These are phyloP conservation scores for Neurospora sp. DNA, from an alignment of 495 filamentous ascomycete species.

Conservation along the genomic window DNA sequence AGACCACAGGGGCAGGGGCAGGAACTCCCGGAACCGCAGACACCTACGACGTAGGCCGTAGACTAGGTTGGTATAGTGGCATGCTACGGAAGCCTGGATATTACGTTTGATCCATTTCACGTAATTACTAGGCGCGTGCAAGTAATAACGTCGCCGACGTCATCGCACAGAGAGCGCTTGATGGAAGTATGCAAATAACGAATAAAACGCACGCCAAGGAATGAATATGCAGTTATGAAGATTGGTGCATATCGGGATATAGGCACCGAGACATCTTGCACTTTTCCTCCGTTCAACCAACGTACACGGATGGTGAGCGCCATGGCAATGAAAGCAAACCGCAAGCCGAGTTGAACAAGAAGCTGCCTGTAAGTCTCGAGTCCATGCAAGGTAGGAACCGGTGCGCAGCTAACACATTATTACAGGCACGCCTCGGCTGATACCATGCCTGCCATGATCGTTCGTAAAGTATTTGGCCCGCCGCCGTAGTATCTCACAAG, in stretches of 20 bases:
- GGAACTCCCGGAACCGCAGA: not conserved
- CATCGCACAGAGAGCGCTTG: not conserved
- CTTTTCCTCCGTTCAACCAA: not conserved
- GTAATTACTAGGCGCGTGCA: not conserved
- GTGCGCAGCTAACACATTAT: not conserved
- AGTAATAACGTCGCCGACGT: not conserved
- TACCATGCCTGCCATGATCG: not conserved
- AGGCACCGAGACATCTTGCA: not conserved
- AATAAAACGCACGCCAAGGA: not conserved
- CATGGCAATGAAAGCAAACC: not conserved
- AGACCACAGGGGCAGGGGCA: not conserved
- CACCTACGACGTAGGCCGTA: not conserved
- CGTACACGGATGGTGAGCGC: not conserved
- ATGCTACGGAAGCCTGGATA: not conserved
- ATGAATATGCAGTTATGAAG: not conserved
- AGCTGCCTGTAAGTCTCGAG: not conserved
- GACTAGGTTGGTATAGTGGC: not conserved
- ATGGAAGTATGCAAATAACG: not conserved
- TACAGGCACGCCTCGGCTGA: not conserved
- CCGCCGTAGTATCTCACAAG: not conserved
- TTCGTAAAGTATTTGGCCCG: not conserved
- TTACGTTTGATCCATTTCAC: not conserved
- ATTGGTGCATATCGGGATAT: not conserved
- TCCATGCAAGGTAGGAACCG: not conserved
- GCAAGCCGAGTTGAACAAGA: not conserved